Conservation (phyloP, 768 basidiomycete genomes). For the Tremella fuciformis region DNA sequence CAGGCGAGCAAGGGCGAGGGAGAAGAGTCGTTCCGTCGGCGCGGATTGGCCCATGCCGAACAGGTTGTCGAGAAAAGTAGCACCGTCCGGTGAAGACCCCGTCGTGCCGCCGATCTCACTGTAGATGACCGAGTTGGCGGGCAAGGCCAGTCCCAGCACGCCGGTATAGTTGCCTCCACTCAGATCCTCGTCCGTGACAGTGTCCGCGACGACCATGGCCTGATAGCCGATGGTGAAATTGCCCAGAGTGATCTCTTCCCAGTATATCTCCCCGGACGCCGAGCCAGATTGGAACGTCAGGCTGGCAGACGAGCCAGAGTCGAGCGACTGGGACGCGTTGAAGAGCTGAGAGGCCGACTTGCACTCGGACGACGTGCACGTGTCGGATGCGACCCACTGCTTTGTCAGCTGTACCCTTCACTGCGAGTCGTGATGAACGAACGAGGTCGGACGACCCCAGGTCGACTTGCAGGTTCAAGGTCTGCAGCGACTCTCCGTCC, state of each 20-base stretch:
- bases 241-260: conserved; percentile 47
- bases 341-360: conserved; percentile 20
- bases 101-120: conserved; percentile 45
- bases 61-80: conserved; percentile 50
- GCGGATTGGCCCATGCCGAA: conserved; percentile 45
- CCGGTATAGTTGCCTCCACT: conserved; percentile 42
- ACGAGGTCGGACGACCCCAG: conserved; percentile 50
- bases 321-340: conserved; percentile 23
- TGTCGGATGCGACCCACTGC: conserved; percentile 47
- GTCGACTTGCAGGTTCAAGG: conserved; percentile 45
- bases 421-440: conserved; percentile 11
- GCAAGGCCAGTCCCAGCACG: conserved; percentile 47
- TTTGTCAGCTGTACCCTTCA: conserved; percentile 8
- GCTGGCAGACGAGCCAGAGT: conserved; percentile 31
- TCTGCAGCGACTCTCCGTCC: conserved; percentile 31
- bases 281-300: conserved; percentile 42
- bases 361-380: conserved; percentile 35
- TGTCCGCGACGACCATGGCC: conserved; percentile 45
- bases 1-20: conserved; percentile 42
- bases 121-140: conserved; percentile 47
- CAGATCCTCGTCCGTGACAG: conserved; percentile 42
- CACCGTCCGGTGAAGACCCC: conserved; percentile 46
- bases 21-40: conserved; percentile 43
- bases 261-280: conserved; percentile 41
- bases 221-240: conserved; percentile 48